phyloP scores from a whole-genome alignment of 805 yeast species.

The Pichia deserticola region DNA sequence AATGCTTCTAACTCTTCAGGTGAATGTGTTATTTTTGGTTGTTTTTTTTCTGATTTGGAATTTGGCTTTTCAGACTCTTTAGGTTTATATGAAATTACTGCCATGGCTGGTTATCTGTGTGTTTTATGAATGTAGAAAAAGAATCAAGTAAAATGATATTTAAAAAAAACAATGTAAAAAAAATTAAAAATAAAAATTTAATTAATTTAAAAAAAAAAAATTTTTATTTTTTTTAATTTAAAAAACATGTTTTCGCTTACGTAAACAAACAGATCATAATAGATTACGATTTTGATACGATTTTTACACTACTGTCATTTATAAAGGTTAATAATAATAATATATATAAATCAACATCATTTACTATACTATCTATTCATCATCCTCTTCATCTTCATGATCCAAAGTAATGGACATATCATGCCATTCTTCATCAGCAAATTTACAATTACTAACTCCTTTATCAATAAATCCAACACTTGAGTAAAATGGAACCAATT shows the following conservation, averaged over 20 bases:
- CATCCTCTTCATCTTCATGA: conserved; percentile 39
- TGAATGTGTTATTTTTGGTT: not conserved
- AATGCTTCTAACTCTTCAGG: conserved; percentile 5
- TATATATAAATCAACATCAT: conserved; percentile 7
- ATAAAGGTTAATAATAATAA: not conserved
- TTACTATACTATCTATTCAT: not conserved
- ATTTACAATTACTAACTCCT: conserved; percentile 55
- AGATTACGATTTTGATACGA: not conserved
- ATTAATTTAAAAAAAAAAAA: no score
- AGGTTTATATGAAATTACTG: not conserved
- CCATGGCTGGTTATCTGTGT: not conserved
- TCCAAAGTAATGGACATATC: conserved; percentile 40
- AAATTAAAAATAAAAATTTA: no score
- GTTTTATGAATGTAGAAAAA: not conserved
- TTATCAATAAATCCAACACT: conserved; percentile 69
- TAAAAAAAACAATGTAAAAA: no score
- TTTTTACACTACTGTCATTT: no score
- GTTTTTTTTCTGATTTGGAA: not conserved
- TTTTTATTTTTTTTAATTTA: no score
- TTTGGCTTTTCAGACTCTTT: not conserved
- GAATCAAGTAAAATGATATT: no score
- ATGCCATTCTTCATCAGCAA: conserved; percentile 56
- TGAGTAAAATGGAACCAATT: conserved; percentile 68
- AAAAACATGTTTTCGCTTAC: not conserved
- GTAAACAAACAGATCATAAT: not conserved